Evolutionary conservation across 148 eudicot species (phyloP), one percentile per base, ranked within the genome.

Genomic region (Fagopyrum esculentum): DNA sequence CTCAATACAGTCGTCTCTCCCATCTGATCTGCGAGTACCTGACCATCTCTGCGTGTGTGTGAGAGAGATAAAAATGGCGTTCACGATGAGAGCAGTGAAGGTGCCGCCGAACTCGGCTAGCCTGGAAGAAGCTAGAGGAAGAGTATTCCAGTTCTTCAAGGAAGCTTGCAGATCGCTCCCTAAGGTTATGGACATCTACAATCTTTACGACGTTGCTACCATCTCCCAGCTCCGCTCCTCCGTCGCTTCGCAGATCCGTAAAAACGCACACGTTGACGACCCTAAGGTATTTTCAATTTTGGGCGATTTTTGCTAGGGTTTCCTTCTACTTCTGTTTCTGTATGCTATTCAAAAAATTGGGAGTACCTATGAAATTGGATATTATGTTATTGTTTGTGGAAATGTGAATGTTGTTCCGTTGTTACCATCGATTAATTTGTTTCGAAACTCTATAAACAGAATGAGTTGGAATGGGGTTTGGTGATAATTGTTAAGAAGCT

Each of bases 91-190:
- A 73, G 68, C 71, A 56, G 83, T 83, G 40, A 88, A 84, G 81
- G 97, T 91, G 3, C 82, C 91, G 15, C 86, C 97, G 50, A 93
- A 88, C 75, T 89, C 98, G 26, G 90, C 87, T 13, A 86, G 50
- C 69, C 69, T 94, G 7, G 86, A 75, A 73, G 98, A 91, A 85
- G 98, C 98, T 6, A 75, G 91, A 9, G 45, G 63, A 26, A 80
- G 90, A 69, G 86, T 88, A 5, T 87, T 91, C 80, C 89, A 88
- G 2, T 94, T 94, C 83, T 91, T 94, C 88, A 81, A 81, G 51
- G 47, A 82, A 51, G 95, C 97, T 0, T 91, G 93, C 74, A 85
- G 98, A 87, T 83, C 98, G 16, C 80, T 94, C 17, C 98, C 98
- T 2, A 64, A 83, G 4, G 73, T 94, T 45, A 94, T 94, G 91